Evolutionary conservation across 495 filamentous ascomycete species (phyloP).

Genomic region (Penicillium bovifimosum): DNA sequence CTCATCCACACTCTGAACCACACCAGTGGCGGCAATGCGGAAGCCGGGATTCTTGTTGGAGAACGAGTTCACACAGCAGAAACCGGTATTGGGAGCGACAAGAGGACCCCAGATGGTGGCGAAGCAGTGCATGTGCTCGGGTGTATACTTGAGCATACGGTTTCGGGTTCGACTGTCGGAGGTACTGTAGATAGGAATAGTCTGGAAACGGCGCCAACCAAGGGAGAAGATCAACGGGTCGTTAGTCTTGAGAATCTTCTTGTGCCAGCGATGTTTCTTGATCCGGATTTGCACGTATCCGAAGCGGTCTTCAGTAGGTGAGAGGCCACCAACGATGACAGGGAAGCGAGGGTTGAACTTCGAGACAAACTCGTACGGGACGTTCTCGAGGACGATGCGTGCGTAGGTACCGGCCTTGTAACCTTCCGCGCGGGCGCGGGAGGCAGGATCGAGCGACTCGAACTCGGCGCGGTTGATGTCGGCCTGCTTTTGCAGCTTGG

Average conservation of each 20-base stretch:
- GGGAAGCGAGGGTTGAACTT: slow-evolving; percentile 82
- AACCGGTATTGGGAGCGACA: slow-evolving; percentile 91
- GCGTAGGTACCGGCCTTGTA: slow-evolving; percentile 91
- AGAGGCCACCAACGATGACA: slow-evolving; percentile 82
- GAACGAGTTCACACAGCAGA: slow-evolving; percentile 88
- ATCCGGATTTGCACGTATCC: slow-evolving; percentile 93
- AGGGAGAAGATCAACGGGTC: slow-evolving; percentile 96
- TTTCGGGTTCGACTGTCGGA: slow-evolving; percentile 89
- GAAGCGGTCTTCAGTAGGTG: slow-evolving; percentile 88
- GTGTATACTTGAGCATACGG: slow-evolving; percentile 95
- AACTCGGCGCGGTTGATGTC: slow-evolving; percentile 94
- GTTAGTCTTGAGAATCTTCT: slow-evolving; percentile 96
- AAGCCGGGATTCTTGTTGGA: slow-evolving; percentile 85
- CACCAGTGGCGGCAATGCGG: slow-evolving; percentile 88
- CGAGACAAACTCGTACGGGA: slow-evolving; percentile 87
- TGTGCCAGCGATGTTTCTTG: slow-evolving; percentile 97
- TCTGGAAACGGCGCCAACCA: slow-evolving; percentile 95
- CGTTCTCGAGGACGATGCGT: slow-evolving; percentile 77
- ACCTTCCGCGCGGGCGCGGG: slow-evolving; percentile 78
- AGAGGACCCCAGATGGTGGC: slow-evolving; percentile 92
- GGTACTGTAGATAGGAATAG: slow-evolving; percentile 86
- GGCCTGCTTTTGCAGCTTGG: slow-evolving; percentile 85
- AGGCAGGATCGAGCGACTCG: slow-evolving; percentile 71
- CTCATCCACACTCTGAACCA: slow-evolving; percentile 88
- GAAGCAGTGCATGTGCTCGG: slow-evolving; percentile 98